Base-by-base conservation (phyloP, 2,329 filamentous ascomycete genomes). In the Fusarium heterosporum region DNA sequence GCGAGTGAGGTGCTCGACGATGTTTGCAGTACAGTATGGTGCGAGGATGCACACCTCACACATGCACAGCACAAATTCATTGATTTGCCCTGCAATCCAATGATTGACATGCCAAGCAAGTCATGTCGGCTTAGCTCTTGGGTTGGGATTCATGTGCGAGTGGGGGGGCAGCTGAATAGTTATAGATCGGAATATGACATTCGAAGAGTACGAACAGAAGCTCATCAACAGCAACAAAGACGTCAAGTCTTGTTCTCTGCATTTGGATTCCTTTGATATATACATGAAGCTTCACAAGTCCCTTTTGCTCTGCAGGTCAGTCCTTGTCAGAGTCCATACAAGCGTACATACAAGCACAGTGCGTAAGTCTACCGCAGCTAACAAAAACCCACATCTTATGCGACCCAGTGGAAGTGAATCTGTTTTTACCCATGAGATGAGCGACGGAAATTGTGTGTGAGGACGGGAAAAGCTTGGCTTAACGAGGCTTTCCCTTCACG, bases 341-440 rank as follows among this genome's bases (percentile, higher is more conserved):
- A 59, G 46, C 48, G 46, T 63, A 43, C 30, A 46, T 63, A 38
- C 45, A 38, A 52, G 52, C 58, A 69, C 66, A 69, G 66, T 69
- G 66, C 59, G 66, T 53, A 40, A 50, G 57, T 54, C 12, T 19
- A 29, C 39, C 47, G 22, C 22, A 29, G 42, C 55, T 55, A 41
- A 45, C 40, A 66, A 45, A 30, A 61, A 45, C 47, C 64, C 64
- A 68, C 64, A 47, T 56, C 26, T 62, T 68, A 67, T 68, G 64
- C 64, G 64, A 56, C 60, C 64, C 61, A 68, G 64, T 57, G 55
- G 55, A 49, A 62, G 52, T 43, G 46, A 68, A 65, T 68, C 54
- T 55, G 38, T 22, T 55, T 57, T 60, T 61, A 46, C 47, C 52
- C 40, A 64, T 47, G 38, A 41, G 29, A 59, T 40, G 39, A 42